Evolutionary conservation across 208 protist species (phyloP).

Genomic region (Trypanosoma scelopori): DNA sequence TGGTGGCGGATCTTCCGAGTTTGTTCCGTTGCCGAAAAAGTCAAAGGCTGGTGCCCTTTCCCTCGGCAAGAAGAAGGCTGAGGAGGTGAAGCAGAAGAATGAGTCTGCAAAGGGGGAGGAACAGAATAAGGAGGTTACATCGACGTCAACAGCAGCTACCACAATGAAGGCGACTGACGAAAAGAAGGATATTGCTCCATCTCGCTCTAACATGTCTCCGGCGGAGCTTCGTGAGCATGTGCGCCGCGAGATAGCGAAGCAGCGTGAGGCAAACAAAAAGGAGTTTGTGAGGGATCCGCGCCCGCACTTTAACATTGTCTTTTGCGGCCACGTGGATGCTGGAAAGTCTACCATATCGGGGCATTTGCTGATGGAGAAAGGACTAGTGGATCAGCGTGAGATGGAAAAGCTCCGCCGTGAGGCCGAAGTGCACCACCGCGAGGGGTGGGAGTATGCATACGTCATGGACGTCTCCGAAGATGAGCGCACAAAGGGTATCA

Average conservation of each 20-base stretch:
- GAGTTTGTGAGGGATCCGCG: constrained; percentile 79
- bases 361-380: constrained; percentile 95
- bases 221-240: constrained; percentile 75
- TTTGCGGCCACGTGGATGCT: constrained; percentile 99
- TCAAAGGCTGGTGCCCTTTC: constrained; percentile 71
- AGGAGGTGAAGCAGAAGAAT: constrained; percentile 33
- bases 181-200: constrained; percentile 23
- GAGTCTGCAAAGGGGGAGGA: constrained; percentile 19
- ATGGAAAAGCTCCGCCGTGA: constrained; percentile 98
- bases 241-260: constrained; percentile 69
- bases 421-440: constrained; percentile 96
- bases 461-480: constrained; percentile 99
- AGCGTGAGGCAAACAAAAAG: constrained; percentile 65
- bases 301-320: constrained; percentile 98
- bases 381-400: constrained; percentile 97
- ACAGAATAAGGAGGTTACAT: constrained; percentile 26
- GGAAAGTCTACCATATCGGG: constrained; percentile 99
- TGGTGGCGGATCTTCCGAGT: constrained; percentile 34
- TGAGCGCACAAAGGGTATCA: constrained; percentile 98
- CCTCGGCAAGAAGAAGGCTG: constrained; percentile 60
- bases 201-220: constrained; percentile 42
- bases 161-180: constrained; percentile 24
- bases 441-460: constrained; percentile 97
- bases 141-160: constrained; percentile 1
- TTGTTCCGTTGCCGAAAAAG: constrained; percentile 47